Conservation (phyloP, 1,284 basidiomycete species). For the Cryptococcus deneoformans region DNA sequence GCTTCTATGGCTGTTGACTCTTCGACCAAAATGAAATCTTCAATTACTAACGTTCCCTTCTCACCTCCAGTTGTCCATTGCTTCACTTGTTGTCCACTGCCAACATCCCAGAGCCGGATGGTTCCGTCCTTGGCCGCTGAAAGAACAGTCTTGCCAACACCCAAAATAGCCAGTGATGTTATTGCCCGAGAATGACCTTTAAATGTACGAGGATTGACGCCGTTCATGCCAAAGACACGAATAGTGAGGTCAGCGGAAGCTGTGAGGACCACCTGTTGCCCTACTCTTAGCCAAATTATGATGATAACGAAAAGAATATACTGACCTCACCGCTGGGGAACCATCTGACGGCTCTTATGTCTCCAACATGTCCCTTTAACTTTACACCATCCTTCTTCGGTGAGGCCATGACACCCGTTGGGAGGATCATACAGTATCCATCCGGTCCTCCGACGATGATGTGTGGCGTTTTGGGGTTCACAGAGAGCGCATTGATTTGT, state of each 20-base stretch:
- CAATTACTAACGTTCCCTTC: constrained; percentile 15
- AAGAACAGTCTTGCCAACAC: constrained; percentile 63
- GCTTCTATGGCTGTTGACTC: constrained; percentile 25
- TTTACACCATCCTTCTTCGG: constrained; percentile 17
- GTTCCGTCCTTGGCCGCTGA: constrained; percentile 63
- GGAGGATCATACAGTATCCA: constrained; percentile 44
- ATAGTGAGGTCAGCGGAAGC: constrained; percentile 48
- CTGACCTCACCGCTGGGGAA: constrained; percentile 41
- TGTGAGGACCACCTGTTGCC: constrained; percentile 47
- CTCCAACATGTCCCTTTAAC: constrained; percentile 51
- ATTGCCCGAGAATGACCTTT: constrained; percentile 64
- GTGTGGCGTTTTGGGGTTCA: constrained; percentile 33
- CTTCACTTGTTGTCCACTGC: constrained; percentile 55
- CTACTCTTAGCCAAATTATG: neutral
- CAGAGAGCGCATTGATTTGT: constrained; percentile 41
- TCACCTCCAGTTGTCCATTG: constrained; percentile 36
- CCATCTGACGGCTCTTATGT: constrained; percentile 47
- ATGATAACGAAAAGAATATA: neutral
- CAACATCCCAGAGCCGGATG: constrained; percentile 71
- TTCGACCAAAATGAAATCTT: constrained; percentile 27
- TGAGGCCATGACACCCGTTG: constrained; percentile 14
- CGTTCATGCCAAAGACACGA: constrained; percentile 46
- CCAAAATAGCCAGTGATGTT: constrained; percentile 59
- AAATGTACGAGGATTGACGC: constrained; percentile 57
- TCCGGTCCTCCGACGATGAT: constrained; percentile 48